phyloP scores from a whole-genome alignment of 148 eudicot species.

The Oxyria digyna region DNA sequence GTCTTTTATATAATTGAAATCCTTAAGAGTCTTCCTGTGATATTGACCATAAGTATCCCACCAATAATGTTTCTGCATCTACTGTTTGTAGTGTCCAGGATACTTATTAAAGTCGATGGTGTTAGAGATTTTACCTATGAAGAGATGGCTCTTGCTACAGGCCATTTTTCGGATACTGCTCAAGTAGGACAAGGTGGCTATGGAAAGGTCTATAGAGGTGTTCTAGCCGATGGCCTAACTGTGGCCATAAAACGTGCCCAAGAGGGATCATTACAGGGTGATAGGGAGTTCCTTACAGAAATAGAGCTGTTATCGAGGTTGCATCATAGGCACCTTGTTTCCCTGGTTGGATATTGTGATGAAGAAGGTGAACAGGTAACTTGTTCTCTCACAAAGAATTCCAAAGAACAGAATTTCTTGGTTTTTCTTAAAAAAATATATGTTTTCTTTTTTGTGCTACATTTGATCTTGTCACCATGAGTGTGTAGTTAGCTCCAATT shows the following conservation, averaged over 20 bases:
- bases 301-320: constrained; percentile 74
- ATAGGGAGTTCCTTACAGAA: constrained; percentile 80
- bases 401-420: not conserved
- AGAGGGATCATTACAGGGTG: constrained; percentile 83
- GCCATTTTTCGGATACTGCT: constrained; percentile 34
- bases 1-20: not conserved
- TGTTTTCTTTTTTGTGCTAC: not conserved
- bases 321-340: constrained; percentile 82
- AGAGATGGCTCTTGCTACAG: constrained; percentile 64
- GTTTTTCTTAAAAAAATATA: not conserved
- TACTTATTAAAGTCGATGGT: constrained; percentile 62
- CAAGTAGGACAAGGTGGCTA: constrained; percentile 93
- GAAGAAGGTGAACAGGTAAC: constrained; percentile 76
- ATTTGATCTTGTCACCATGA: not conserved
- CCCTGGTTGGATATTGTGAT: constrained; percentile 73
- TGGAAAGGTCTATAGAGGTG: constrained; percentile 77
- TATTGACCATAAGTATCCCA: not conserved
- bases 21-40: not conserved
- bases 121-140: constrained; percentile 61
- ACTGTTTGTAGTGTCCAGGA: constrained; percentile 13
- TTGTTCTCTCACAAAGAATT: not conserved
- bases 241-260: constrained; percentile 89
- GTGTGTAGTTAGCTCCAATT: no score
- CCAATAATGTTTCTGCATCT: not conserved
- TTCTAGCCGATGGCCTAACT: constrained; percentile 32